Evolutionary conservation across 306 rosid genomes (phyloP).

Genomic region (Cucurbita maxima): DNA sequence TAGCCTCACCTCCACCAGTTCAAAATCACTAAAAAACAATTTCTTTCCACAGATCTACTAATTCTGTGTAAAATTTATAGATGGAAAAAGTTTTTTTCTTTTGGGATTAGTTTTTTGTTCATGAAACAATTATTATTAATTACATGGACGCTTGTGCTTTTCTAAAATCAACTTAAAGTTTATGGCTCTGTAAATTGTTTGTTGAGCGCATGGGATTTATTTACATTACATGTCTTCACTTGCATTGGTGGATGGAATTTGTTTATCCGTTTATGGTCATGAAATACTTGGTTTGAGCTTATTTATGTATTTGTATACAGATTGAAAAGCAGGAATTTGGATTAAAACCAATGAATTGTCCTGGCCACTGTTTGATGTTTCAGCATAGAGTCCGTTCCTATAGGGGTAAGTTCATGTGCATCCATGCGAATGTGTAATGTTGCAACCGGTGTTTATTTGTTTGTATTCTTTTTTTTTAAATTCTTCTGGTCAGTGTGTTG

Average conservation of each 20-base stretch:
- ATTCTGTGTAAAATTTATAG: background rate
- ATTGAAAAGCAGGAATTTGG: slow-evolving; percentile 95
- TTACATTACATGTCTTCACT: background rate
- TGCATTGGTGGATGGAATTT: background rate
- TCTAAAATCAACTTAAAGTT: background rate
- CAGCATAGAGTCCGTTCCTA: slow-evolving; percentile 89
- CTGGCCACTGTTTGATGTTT: slow-evolving; percentile 89
- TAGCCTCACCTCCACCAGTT: background rate
- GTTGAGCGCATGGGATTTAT: background rate
- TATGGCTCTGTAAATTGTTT: background rate
- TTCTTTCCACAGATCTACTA: background rate
- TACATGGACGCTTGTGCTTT: background rate
- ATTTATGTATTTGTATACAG: slow-evolving; percentile 16
- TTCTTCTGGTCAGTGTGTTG: background rate
- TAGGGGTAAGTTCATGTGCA: slow-evolving; percentile 37
- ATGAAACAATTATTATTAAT: background rate
- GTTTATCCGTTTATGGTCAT: background rate
- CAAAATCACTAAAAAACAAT: background rate
- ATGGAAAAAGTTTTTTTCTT: background rate
- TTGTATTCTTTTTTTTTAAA: background rate
- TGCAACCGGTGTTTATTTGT: background rate
- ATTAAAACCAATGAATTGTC: slow-evolving; percentile 95
- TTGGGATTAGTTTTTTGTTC: background rate
- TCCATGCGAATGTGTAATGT: background rate
- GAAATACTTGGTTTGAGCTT: background rate